Percentiles rank a stretch among this genome's conserved stretches.
phyloP scores from a whole-genome alignment of 371 early-diverging fungal genomes.

The Apophysomyces elegans region DNA sequence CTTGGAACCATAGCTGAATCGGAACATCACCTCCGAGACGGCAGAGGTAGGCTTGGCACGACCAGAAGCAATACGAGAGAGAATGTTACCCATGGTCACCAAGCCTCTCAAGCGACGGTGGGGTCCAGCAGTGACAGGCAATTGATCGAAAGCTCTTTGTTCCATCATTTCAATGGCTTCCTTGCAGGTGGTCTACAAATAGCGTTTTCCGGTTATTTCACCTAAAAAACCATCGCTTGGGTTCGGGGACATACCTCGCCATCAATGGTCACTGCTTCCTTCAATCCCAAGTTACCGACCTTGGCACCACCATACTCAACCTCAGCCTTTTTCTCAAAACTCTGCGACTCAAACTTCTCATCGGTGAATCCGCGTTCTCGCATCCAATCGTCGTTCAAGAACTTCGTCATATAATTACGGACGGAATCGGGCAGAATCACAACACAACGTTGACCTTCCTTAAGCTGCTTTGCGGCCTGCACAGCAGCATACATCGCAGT shows the following conservation, averaged over 20 bases:
- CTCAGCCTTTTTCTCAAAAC: constrained; percentile 71
- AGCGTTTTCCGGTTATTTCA: no score
- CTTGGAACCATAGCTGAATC: constrained; percentile 63
- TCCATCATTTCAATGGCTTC: constrained; percentile 91
- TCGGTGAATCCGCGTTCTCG: constrained; percentile 74
- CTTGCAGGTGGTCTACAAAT: constrained; percentile 60
- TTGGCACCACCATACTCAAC: constrained; percentile 82
- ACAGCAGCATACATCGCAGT: constrained; percentile 82
- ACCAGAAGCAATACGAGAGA: constrained; percentile 81
- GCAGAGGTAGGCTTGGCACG: constrained; percentile 68
- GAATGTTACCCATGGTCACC: constrained; percentile 86
- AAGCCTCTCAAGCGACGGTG: constrained; percentile 70
- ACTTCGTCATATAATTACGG: constrained; percentile 98
- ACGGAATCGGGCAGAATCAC: constrained; percentile 96
- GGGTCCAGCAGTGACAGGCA: constrained; percentile 82
- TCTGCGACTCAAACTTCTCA: constrained; percentile 44
- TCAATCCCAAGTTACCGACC: constrained; percentile 78
- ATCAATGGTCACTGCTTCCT: constrained; percentile 81
- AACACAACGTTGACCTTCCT: constrained; percentile 88
- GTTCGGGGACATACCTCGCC: constrained; percentile 23
- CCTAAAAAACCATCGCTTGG: no score
- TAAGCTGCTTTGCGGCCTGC: constrained; percentile 81
- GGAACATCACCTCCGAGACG: constrained; percentile 87
- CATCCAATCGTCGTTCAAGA: constrained; percentile 97
- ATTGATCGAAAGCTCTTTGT: constrained; percentile 89